Base-by-base conservation (phyloP, 2,329 filamentous ascomycete species). In the Apiospora hydei region DNA sequence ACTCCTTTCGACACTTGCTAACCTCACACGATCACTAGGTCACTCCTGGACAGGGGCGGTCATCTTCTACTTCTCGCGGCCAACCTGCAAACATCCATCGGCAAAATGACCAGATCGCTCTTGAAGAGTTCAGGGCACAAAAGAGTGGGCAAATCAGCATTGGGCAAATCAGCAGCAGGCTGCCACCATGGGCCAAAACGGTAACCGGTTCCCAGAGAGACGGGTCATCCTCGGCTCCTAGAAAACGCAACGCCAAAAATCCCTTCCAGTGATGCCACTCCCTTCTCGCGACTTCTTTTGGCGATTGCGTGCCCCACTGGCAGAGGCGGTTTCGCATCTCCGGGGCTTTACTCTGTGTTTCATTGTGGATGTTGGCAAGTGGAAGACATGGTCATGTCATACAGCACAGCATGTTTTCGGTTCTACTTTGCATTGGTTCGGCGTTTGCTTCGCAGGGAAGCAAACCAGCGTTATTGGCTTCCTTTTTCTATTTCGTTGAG, bases 21-120 rank as follows among this genome's bases (percentile, higher is more conserved):
- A 64, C n/a, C 57, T 64, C 6, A 64, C 57, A 64, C 57, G n/a
- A 64, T 41, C 34, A 41, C 57, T n/a, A 64, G 57, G 34, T 41
- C 34, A 18, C 41, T 41, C 57, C 34, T 41, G 21, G 57, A 34
- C 30, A 13, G 57, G 53, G 57, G 34, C 30, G 34, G 4, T 18
- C 34, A 4, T 41, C 34, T 24, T 4, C 41, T 18, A 5, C 53
- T 24, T 41, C 57, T 7, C 24, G 57, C 21, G 11, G 18, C 4
- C 57, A 30, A 7, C 21, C 57, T 64, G 2, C 34, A n/a, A 41
- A 64, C 6, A 64, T 18, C 6, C 57, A 64, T 13, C 57, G 57
- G 34, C 57, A 24, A n/a, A 64, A 64, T 64, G 57, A 64, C 10
- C 57, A 64, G 57, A 41, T 64, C 6, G 57, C 57, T 11, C 30